phyloP scores from a whole-genome alignment of 2,329 filamentous ascomycete genomes.

The Exophiala bonariae region DNA sequence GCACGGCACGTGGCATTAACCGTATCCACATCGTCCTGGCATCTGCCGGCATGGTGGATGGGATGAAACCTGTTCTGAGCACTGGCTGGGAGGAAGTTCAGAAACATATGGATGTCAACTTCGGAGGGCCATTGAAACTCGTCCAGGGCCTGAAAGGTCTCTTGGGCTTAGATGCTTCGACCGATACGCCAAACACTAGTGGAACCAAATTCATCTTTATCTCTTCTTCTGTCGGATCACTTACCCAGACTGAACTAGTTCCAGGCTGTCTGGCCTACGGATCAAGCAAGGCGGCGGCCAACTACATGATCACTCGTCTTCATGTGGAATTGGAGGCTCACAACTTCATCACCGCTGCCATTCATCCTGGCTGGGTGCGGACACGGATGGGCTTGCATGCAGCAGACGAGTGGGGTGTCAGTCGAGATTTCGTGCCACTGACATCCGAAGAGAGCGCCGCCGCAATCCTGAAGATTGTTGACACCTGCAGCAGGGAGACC shows the following conservation, averaged over 20 bases:
- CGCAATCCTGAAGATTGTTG: neutral
- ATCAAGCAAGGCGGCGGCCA: conserved; percentile 1
- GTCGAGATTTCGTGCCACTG: neutral
- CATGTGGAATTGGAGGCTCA: neutral
- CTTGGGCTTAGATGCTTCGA: neutral
- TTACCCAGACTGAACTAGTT: neutral
- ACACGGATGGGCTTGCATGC: neutral
- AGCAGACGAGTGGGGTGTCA: neutral
- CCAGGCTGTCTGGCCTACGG: neutral
- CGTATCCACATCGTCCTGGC: neutral
- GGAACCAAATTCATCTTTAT: conserved; percentile 1
- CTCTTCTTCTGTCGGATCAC: conserved; percentile 1
- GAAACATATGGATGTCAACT: conserved; percentile 4
- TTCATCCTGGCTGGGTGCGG: conserved; percentile 2
- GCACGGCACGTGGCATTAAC: neutral
- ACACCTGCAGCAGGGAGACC: neutral
- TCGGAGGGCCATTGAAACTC: neutral
- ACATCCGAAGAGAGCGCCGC: neutral
- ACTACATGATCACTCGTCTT: neutral
- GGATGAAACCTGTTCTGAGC: neutral
- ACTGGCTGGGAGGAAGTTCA: neutral
- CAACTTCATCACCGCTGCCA: neutral
- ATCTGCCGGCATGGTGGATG: neutral
- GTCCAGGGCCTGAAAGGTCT: neutral
- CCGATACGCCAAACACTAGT: neutral